phyloP scores from a whole-genome alignment of 345 rosid genomes.

The Carallia brachiata region DNA sequence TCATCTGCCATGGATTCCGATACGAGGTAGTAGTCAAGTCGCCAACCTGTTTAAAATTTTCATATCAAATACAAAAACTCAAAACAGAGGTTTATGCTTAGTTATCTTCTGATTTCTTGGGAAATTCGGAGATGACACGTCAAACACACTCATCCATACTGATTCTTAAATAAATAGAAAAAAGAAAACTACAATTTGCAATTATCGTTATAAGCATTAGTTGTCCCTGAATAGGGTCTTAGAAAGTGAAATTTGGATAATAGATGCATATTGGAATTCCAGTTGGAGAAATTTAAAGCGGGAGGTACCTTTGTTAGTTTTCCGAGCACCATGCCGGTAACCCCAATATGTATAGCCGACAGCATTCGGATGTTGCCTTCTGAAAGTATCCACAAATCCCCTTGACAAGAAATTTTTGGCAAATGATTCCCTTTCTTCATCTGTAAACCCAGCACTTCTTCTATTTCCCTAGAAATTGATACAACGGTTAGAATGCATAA shows the following conservation, averaged over 20 bases:
- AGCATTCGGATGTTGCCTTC: conserved; percentile 77
- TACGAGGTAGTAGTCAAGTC: conserved; percentile 92
- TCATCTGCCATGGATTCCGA: conserved; percentile 71
- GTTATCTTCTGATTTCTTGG: neutral
- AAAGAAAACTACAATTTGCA: no score
- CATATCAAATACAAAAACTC: neutral
- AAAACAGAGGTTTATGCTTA: neutral
- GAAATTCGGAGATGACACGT: neutral
- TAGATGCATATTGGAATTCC: neutral
- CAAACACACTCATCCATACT: neutral
- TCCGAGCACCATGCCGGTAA: conserved; percentile 75
- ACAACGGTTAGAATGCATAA: neutral
- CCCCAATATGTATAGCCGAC: conserved; percentile 97
- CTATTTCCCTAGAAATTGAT: conserved; percentile 63
- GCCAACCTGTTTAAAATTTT: conserved; percentile 68
- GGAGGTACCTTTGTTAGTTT: conserved; percentile 69
- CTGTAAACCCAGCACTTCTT: conserved; percentile 91
- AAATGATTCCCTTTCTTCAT: conserved; percentile 83
- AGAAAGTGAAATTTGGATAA: no score
- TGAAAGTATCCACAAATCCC: conserved; percentile 89
- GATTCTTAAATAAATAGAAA: no score
- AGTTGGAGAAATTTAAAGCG: neutral
- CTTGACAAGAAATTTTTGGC: conserved; percentile 65
- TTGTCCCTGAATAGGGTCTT: no score
- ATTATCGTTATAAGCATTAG: no score